A percentile compares a stretch with the other conserved stretches of the same genome.
These are phyloP conservation scores for Neurospora sp. DNA, from an alignment of 495 filamentous ascomycete species.

Conservation along the genomic window DNA sequence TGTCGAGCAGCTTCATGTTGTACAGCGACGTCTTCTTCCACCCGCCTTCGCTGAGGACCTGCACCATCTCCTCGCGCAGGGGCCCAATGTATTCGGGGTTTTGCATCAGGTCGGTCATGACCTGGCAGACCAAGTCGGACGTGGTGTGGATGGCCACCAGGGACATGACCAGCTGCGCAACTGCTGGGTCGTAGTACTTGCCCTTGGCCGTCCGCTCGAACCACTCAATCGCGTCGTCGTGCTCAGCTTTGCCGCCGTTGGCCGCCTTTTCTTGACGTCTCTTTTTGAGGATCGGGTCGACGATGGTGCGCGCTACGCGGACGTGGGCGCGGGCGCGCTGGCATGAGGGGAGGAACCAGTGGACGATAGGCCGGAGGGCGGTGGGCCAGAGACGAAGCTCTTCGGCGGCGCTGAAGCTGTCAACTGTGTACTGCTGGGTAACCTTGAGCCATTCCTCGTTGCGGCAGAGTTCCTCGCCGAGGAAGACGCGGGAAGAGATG, in stretches of 20 bases:
- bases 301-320: slow-evolving; percentile 12
- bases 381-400: slow-evolving; percentile 24
- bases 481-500: slow-evolving; percentile 36
- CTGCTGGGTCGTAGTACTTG: slow-evolving; percentile 15
- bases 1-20: slow-evolving; percentile 45
- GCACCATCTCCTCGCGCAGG: slow-evolving; percentile 28
- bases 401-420: slow-evolving; percentile 16
- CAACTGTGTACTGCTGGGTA: slow-evolving; percentile 28
- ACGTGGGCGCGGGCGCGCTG: slow-evolving; percentile 9
- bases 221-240: slow-evolving; percentile 30
- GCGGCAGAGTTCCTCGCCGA: slow-evolving; percentile 37
- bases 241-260: slow-evolving; percentile 1
- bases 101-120: slow-evolving; percentile 24
- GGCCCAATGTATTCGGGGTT: slow-evolving; percentile 26
- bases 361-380: slow-evolving; percentile 21
- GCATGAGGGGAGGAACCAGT: slow-evolving; percentile 27
- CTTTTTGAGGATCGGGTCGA: slow-evolving; percentile 19
- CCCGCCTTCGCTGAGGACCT: slow-evolving; percentile 20
- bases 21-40: slow-evolving; percentile 40
- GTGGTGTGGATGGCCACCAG: slow-evolving; percentile 27
- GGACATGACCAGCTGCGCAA: slow-evolving; percentile 21
- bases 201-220: slow-evolving; percentile 20
- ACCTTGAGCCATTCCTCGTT: slow-evolving; percentile 35
- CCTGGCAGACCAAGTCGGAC: slow-evolving; percentile 25
- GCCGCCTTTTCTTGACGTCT: slow-evolving; percentile 12